Base-by-base conservation (phyloP, 1,284 basidiomycete genomes). In the Lentinus polychrous region DNA sequence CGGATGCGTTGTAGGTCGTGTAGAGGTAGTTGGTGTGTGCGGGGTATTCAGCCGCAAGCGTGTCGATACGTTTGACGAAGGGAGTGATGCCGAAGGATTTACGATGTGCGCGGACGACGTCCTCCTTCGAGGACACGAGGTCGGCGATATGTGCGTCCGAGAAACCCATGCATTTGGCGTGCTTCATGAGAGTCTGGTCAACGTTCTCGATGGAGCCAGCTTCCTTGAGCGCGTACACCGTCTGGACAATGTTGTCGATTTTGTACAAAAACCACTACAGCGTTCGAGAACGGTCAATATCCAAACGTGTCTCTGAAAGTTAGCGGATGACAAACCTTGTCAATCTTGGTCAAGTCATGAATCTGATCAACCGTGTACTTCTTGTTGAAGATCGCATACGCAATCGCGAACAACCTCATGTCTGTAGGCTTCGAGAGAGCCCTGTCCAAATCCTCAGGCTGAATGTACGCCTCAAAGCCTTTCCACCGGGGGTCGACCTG, bases 21-120 rank as follows among this genome's bases (percentile, higher is more conserved):
- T 99, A 99, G 52, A 99, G 86, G 72, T 99, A 99, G 76, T 99
- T 99, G 62, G 96, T 99, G 70, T 96, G 87, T 2, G 96, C 96
- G 18, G 96, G 96, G 75, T 91, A 99, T 70, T 99, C 96, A 55
- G 96, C 96, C 27, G 95, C 96, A 52, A 99, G 83, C 2, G 96
- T 99, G 70, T 99, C 96, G 70, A 99, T 99, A 54, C 94, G 91
- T 73, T 99, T 99, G 65, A 99, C 96, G 69, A 95, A 99, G 41
- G 96, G 96, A 14, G 88, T 96, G 60, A 99, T 81, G 45, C 86
- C 83, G 52, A 90, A 73, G 3, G 83, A 78, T 72, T 98, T 97
- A 59, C 95, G 86, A 65, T 86, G 76, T 1, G 81, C 79, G 52
- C 96, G 92, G 39, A 96, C 89, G 34, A 75, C 27, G 36, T 60